phyloP scores from a whole-genome alignment of 805 yeast genomes.

The Teunomyces funiuensis region DNA sequence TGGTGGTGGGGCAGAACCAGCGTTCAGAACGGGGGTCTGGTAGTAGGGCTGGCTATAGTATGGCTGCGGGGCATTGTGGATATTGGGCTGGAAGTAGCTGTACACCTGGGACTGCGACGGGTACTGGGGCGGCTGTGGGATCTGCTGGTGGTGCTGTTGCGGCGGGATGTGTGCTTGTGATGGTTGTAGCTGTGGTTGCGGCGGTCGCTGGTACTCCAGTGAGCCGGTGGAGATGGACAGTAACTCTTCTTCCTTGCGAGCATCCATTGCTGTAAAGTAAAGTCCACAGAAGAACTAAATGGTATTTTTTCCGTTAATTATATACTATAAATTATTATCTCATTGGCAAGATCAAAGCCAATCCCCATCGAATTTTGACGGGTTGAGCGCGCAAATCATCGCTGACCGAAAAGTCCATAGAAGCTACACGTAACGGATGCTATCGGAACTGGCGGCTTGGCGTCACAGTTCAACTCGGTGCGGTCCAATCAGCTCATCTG shows the following conservation, averaged over 20 bases:
- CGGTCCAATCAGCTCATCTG: too few relatives aligned
- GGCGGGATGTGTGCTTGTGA: too few relatives aligned
- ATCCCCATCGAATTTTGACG: too few relatives aligned
- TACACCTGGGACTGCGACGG: background rate
- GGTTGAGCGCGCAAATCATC: too few relatives aligned
- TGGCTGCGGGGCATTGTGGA: background rate
- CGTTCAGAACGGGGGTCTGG: background rate
- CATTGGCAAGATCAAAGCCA: too few relatives aligned
- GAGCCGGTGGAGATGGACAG: background rate
- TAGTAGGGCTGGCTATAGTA: constrained; percentile 3
- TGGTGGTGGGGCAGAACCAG: background rate
- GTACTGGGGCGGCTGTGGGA: constrained; percentile 4
- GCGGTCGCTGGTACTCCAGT: constrained; percentile 4
- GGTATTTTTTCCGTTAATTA: too few relatives aligned
- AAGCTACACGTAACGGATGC: too few relatives aligned
- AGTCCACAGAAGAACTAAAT: too few relatives aligned
- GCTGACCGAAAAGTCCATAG: too few relatives aligned
- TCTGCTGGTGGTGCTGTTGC: constrained; percentile 8
- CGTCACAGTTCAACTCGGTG: too few relatives aligned
- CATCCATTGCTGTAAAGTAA: background rate
- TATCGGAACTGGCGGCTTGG: too few relatives aligned
- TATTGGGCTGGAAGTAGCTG: background rate
- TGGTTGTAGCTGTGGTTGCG: constrained; percentile 8
- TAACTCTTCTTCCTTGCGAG: constrained; percentile 1
- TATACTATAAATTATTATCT: too few relatives aligned